Evolutionary conservation across 768 basidiomycete species (phyloP).

Genomic region (Cyclocybe cylindracea): DNA sequence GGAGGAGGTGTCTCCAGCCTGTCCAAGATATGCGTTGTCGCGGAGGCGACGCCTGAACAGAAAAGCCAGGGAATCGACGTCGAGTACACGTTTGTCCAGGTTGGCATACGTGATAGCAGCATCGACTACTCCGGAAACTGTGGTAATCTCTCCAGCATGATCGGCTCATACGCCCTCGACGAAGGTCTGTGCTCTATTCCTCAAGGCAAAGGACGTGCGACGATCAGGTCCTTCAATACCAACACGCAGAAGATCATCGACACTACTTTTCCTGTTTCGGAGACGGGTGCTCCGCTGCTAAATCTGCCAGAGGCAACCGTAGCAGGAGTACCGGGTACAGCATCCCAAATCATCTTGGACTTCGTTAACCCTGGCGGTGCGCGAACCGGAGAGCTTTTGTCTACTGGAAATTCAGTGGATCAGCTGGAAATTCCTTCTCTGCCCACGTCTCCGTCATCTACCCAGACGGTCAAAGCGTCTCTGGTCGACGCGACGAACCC

Average conservation of each 20-base stretch:
- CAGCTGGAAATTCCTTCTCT: constrained; percentile 31
- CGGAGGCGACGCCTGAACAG: constrained; percentile 44
- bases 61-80: constrained; percentile 49
- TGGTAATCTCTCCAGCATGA: constrained; percentile 72
- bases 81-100: constrained; percentile 73
- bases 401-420: constrained; percentile 54
- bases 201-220: constrained; percentile 28
- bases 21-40: constrained; percentile 74
- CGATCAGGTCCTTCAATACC: constrained; percentile 66
- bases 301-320: constrained; percentile 52
- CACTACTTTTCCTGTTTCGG: constrained; percentile 64
- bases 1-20: constrained; percentile 77
- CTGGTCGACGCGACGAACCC: constrained; percentile 78
- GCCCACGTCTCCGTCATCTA: constrained; percentile 9
- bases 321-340: constrained; percentile 69
- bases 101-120: constrained; percentile 56
- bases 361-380: constrained; percentile 70
- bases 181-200: constrained; percentile 37
- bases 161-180: constrained; percentile 74
- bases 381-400: constrained; percentile 70
- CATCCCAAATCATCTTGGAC: constrained; percentile 65
- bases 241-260: constrained; percentile 73
- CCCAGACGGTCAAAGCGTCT: constrained; percentile 39
- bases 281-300: constrained; percentile 39
- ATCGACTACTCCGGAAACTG: constrained; percentile 78